These are phyloP conservation scores for Alopecurus myosuroides DNA, from an alignment of 176 grass and related monocot genomes.

Conservation along the genomic window DNA sequence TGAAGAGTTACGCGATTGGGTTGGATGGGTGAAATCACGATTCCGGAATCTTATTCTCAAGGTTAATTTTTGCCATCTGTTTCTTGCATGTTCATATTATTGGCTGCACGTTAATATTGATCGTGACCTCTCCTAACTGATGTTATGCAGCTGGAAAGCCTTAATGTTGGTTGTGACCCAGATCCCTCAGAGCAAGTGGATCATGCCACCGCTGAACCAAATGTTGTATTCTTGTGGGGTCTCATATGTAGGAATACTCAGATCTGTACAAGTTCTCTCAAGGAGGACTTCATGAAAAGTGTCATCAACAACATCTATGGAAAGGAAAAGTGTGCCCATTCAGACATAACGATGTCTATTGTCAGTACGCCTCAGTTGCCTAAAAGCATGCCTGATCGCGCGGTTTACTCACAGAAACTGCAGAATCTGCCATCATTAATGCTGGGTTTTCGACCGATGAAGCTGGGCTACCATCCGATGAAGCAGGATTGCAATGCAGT, in stretches of 20 bases:
- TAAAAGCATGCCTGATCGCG: slow-evolving; percentile 34
- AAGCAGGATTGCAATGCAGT: slow-evolving; percentile 21
- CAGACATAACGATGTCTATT: slow-evolving; percentile 41
- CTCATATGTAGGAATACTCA: slow-evolving; percentile 24
- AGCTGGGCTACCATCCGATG: slow-evolving; percentile 21
- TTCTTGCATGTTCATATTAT: slow-evolving; percentile 8
- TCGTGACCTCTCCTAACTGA: slow-evolving; percentile 19
- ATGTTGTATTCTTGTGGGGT: slow-evolving; percentile 68
- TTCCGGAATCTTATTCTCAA: slow-evolving; percentile 62
- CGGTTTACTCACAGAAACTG: slow-evolving; percentile 30
- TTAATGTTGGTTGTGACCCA: slow-evolving; percentile 49
- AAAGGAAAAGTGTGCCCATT: slow-evolving; percentile 35
- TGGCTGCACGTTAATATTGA: slow-evolving; percentile 17
- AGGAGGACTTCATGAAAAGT: slow-evolving; percentile 65
- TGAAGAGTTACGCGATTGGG: slow-evolving; percentile 66
- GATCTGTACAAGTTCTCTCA: slow-evolving; percentile 36
- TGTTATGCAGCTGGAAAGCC: slow-evolving; percentile 54
- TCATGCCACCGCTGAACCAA: slow-evolving; percentile 32
- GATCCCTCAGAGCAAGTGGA: slow-evolving; percentile 52
- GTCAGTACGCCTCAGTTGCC: slow-evolving; percentile 34
- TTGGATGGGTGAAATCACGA: slow-evolving; percentile 74
- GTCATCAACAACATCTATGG: slow-evolving; percentile 45
- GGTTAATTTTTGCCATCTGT: slow-evolving; percentile 26
- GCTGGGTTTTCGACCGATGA: slow-evolving; percentile 1
- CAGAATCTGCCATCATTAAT: slow-evolving; percentile 25